A percentile compares a stretch with the other conserved stretches of the same genome.
Conservation (phyloP, 371 early-diverging fungal species). For the Mortierella sp. region DNA sequence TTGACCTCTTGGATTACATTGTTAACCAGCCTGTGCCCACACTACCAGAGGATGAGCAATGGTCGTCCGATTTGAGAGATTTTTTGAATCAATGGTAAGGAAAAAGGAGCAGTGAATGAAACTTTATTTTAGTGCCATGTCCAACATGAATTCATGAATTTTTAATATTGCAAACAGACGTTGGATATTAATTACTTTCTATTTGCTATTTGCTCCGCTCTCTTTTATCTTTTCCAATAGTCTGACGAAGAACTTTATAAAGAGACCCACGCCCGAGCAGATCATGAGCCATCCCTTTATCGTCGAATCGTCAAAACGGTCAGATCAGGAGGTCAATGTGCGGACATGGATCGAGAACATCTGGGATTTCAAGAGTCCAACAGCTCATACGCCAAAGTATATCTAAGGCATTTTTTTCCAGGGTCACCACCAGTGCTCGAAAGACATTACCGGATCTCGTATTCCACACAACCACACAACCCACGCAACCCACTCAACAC, state of each 20-base stretch:
- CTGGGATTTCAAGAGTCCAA: constrained; percentile 49
- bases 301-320: constrained; percentile 42
- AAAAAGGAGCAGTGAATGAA: constrained; percentile 26
- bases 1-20: constrained; percentile 94
- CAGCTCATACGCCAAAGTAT: constrained; percentile 42
- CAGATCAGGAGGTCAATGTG: constrained; percentile 52
- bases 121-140: constrained; percentile 54
- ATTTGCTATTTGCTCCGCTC: constrained; percentile 41
- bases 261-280: constrained; percentile 83
- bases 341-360: constrained; percentile 51
- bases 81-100: constrained; percentile 84
- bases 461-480: neutral
- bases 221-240: constrained; percentile 57
- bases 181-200: neutral
- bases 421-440: too few relatives aligned
- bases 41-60: constrained; percentile 76
- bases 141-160: neutral
- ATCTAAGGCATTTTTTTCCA: constrained; percentile 9
- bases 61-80: constrained; percentile 79
- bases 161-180: neutral
- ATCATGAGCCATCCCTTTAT: constrained; percentile 80
- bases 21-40: constrained; percentile 90
- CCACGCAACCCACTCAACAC: neutral
- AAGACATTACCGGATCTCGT: neutral
- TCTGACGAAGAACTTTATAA: constrained; percentile 82